These are phyloP conservation scores for Rhypophila decipiens DNA, from an alignment of 495 filamentous ascomycete genomes.

Conservation along the genomic window DNA sequence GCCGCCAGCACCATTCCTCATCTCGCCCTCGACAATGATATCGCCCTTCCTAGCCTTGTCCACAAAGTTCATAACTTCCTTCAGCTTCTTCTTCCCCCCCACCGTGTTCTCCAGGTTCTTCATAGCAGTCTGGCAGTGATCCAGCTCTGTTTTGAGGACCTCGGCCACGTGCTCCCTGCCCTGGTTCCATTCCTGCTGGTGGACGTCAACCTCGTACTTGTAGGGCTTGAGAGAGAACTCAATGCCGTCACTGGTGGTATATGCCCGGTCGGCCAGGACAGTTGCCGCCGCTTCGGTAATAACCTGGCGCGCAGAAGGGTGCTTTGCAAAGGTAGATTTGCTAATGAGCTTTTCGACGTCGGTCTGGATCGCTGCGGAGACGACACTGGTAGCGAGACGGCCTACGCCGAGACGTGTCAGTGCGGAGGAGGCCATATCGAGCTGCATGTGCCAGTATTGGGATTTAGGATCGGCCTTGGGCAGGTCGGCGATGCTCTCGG, in stretches of 20 bases:
- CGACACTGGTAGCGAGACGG: slow-evolving; percentile 81
- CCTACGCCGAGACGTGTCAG: slow-evolving; percentile 93
- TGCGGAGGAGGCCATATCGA: slow-evolving; percentile 84
- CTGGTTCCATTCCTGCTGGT: slow-evolving; percentile 78
- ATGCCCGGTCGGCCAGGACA: slow-evolving; percentile 90
- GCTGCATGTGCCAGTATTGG: slow-evolving; percentile 87
- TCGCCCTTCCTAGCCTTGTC: slow-evolving; percentile 83
- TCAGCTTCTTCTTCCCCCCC: slow-evolving; percentile 74
- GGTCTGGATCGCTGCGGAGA: slow-evolving; percentile 78
- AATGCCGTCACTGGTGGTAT: slow-evolving; percentile 95
- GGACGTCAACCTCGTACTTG: slow-evolving; percentile 94
- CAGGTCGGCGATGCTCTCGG: slow-evolving; percentile 67
- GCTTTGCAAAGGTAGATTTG: slow-evolving; percentile 74
- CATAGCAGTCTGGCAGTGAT: slow-evolving; percentile 70
- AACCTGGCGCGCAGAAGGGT: slow-evolving; percentile 85
- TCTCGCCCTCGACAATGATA: slow-evolving; percentile 74
- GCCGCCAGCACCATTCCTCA: slow-evolving; percentile 78
- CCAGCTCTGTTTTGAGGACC: slow-evolving; percentile 76
- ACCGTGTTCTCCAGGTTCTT: slow-evolving; percentile 68
- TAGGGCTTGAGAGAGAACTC: slow-evolving; percentile 99
- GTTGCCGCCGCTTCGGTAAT: slow-evolving; percentile 82
- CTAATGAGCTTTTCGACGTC: slow-evolving; percentile 74
- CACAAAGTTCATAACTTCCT: slow-evolving; percentile 85
- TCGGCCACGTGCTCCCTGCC: slow-evolving; percentile 72
- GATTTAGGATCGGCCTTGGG: slow-evolving; percentile 78